Evolutionary conservation across 176 grass and related monocot species (phyloP).

Genomic region (Phragmites australis): DNA sequence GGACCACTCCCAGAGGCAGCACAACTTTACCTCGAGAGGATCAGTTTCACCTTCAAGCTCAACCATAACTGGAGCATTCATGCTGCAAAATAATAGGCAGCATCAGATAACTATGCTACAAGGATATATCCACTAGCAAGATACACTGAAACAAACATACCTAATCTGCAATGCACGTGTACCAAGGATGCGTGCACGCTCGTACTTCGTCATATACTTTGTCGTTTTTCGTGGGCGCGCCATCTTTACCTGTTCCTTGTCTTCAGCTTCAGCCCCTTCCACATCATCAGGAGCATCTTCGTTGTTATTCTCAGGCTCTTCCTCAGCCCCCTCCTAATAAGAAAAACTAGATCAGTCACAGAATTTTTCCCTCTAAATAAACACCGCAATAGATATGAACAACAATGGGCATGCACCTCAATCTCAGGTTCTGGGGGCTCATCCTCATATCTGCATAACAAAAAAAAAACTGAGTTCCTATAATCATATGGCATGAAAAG

Average conservation of each 20-base stretch:
- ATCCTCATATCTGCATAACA: constrained; percentile 63
- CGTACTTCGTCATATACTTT: constrained; percentile 90
- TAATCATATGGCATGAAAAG: too few species aligned
- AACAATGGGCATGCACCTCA: constrained; percentile 44
- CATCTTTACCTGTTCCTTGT: constrained; percentile 53
- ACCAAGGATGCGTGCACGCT: constrained; percentile 81
- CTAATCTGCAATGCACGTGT: constrained; percentile 87
- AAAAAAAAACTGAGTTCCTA: not conserved
- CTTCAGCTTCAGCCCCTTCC: constrained; percentile 50
- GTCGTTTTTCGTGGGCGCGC: constrained; percentile 51
- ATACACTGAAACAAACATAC: constrained; percentile 17
- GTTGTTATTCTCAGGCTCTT: constrained; percentile 69
- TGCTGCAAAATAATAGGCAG: constrained; percentile 41
- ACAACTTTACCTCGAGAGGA: constrained; percentile 67
- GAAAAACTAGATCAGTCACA: not conserved
- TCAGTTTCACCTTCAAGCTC: constrained; percentile 88
- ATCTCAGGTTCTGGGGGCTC: constrained; percentile 81
- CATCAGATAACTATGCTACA: not conserved
- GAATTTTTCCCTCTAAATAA: not conserved
- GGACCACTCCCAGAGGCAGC: not conserved
- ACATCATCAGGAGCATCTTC: constrained; percentile 62
- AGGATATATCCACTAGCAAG: not conserved
- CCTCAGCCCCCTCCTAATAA: constrained; percentile 68
- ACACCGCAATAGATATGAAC: not conserved
- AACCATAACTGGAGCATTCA: constrained; percentile 91